These are phyloP conservation scores for Coniochaeta prunicola DNA, from an alignment of 2,329 filamentous ascomycete genomes.

Conservation along the genomic window DNA sequence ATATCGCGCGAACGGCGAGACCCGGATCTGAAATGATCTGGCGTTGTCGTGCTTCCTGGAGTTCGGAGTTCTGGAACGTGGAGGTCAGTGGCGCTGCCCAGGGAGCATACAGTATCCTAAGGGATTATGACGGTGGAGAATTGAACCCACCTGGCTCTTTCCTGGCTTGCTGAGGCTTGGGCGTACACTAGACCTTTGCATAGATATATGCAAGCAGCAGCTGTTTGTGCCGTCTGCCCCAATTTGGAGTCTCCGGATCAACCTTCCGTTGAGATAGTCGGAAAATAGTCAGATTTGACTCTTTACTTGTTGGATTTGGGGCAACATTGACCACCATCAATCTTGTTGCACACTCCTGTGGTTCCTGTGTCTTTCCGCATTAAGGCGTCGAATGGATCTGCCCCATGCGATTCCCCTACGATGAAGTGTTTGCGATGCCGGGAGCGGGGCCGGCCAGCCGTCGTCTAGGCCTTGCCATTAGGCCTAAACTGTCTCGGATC, in stretches of 20 bases:
- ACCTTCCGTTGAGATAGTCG: neutral
- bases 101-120: neutral
- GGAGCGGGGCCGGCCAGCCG: neutral
- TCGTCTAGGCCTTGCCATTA: constrained; percentile 13
- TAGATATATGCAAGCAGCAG: neutral
- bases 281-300: neutral
- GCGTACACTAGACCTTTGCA: neutral
- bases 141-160: neutral
- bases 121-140: neutral
- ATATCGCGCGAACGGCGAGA: constrained; percentile 7
- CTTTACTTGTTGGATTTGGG: neutral
- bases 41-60: neutral
- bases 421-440: constrained; percentile 12
- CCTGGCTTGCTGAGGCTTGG: neutral
- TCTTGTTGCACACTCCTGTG: neutral
- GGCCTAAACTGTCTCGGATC: constrained; percentile 1
- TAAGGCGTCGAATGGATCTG: neutral
- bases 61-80: constrained; percentile 3
- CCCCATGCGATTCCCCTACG: constrained; percentile 10
- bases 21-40: constrained; percentile 5
- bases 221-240: neutral
- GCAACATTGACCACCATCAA: neutral
- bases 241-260: neutral
- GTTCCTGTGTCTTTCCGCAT: neutral
- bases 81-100: neutral